Evolutionary conservation across 352 stramenopile genomes (phyloP), one percentile per base, ranked within the genome.

Genomic region (Phytophthora multivora): DNA sequence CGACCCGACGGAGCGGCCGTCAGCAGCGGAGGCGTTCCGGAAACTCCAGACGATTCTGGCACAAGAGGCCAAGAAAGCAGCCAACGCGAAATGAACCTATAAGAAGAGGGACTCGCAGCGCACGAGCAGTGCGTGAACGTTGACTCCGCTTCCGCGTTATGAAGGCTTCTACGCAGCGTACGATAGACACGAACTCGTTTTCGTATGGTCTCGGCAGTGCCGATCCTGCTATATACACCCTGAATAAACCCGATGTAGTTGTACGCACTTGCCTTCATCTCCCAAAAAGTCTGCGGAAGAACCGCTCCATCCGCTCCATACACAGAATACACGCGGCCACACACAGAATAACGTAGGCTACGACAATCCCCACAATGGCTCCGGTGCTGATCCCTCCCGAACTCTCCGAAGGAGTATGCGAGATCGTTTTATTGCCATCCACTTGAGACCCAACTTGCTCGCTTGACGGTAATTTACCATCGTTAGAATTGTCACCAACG

Each of bases 1-100:
- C 28, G 63, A 88, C 43, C 71, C 78, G 26, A 62, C 46, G 2
- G 47, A 83, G 13, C 67, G 75, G 1, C 75, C 78, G 8, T 77
- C 71, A 18, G 66, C 75, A 48, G 65, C 63, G 5, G 65, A 86
- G 41, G 65, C 64, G 2, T 58, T 86, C 19, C 59, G 68, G 25
- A 68, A 68, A 13, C 54, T 86, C 19, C 73, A 83, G 43, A 23
- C 41, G 55, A 71, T 81, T 42, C 54, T 77, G 35, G 56, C 60
- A 49, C 63, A 72, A 63, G 62, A 72, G 15, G 53, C 60, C 18
- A 68, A 65, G 47, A 65, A 66, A 66, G 49, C 60, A 49, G 49
- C 31, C 46, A 73, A 66, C 48, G 54, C 52, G 42, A 66, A 67
- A 66, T 69, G 59, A 73, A 70, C 28, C 26, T 66, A 70, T 66